Conservation (phyloP, 2,329 filamentous ascomycete genomes). For the Orbilia quercus region DNA sequence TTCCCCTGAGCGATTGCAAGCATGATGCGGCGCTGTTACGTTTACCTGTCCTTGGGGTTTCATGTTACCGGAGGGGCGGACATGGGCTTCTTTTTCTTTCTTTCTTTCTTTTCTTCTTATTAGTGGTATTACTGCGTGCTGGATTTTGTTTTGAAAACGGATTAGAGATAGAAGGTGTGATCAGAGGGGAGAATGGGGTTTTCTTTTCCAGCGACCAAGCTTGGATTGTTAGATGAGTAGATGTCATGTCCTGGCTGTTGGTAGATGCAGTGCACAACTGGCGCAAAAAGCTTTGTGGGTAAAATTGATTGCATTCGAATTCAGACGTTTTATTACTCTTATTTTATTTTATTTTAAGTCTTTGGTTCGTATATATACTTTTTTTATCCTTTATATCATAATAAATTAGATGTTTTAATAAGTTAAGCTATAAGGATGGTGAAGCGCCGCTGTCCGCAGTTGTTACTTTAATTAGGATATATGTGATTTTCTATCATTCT, state of each 20-base stretch:
- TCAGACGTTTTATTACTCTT: too few species aligned
- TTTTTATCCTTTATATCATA: too few species aligned
- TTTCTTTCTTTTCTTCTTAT: constrained; percentile 4
- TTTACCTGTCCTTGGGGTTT: constrained; percentile 1
- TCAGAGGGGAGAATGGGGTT: too few species aligned
- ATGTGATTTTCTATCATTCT: not conserved
- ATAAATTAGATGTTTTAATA: too few species aligned
- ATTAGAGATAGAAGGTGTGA: too few species aligned
- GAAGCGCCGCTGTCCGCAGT: not conserved
- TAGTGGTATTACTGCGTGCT: not conserved
- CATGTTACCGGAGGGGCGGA: not conserved
- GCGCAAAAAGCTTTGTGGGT: constrained; percentile 25
- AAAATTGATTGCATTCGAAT: constrained; percentile 10
- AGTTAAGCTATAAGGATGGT: not conserved
- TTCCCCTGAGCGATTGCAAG: constrained; percentile 10
- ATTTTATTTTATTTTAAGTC: not conserved
- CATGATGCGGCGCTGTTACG: not conserved
- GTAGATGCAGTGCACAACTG: constrained; percentile 19
- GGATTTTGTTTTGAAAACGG: not conserved
- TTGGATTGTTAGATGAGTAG: too few species aligned
- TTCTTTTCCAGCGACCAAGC: too few species aligned
- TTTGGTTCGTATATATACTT: constrained; percentile 3
- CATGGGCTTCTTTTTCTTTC: constrained; percentile 5
- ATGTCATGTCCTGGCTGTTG: too few species aligned
- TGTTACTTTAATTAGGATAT: constrained; percentile 5